These are phyloP conservation scores for Clitocybe nebularis DNA, from an alignment of 1,284 basidiomycete species.

Conservation along the genomic window DNA sequence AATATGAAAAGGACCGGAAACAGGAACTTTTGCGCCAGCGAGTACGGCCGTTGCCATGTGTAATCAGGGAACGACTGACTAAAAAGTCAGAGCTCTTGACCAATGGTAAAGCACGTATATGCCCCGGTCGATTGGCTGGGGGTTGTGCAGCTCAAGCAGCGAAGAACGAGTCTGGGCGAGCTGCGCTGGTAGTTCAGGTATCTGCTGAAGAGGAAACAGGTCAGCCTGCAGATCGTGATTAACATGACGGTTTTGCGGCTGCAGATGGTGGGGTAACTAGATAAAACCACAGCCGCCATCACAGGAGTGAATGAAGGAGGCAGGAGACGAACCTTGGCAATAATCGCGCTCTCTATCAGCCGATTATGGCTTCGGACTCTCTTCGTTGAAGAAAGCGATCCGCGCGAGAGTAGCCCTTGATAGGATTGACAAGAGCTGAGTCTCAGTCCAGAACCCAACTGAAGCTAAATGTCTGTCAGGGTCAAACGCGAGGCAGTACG, in stretches of 20 bases:
- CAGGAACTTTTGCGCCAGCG: slow-evolving; percentile 36
- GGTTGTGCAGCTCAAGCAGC: too few relatives aligned
- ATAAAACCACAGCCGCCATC: slow-evolving; percentile 8
- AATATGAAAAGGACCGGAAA: slow-evolving; percentile 46
- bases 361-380: slow-evolving; percentile 1
- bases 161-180: neutral
- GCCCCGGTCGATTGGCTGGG: too few relatives aligned
- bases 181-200: slow-evolving; percentile 6
- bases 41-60: slow-evolving; percentile 48
- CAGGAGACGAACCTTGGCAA: slow-evolving; percentile 12
- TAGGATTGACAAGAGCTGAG: too few relatives aligned
- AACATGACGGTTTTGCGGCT: slow-evolving; percentile 5
- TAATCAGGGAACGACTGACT: slow-evolving; percentile 15
- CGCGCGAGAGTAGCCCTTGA: too few relatives aligned
- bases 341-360: slow-evolving; percentile 7
- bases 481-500: slow-evolving; percentile 11
- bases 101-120: slow-evolving; percentile 1
- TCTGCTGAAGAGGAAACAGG: slow-evolving; percentile 6
- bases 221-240: slow-evolving; percentile 11
- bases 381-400: slow-evolving; percentile 6
- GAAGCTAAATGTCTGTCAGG: slow-evolving; percentile 14
- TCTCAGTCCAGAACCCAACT: too few relatives aligned
- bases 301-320: slow-evolving; percentile 4
- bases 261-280: slow-evolving; percentile 1
- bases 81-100: slow-evolving; percentile 15